phyloP scores from a whole-genome alignment of 495 filamentous ascomycete species.

The Trichocladium uniseriatum region DNA sequence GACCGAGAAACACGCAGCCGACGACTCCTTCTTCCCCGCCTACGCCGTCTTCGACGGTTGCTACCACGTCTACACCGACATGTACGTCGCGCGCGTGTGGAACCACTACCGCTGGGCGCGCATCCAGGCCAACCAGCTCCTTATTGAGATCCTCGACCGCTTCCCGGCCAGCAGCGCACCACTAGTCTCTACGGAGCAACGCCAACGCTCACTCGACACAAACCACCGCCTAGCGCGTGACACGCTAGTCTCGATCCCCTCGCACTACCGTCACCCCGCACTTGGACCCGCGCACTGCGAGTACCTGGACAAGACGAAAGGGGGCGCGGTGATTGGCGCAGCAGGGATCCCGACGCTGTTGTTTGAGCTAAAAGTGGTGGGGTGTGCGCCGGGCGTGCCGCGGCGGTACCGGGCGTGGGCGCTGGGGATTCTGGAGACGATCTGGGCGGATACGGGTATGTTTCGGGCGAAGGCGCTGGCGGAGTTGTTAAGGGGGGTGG shows the following conservation, averaged over 20 bases:
- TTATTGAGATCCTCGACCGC: constrained; percentile 27
- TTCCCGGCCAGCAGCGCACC: constrained; percentile 30
- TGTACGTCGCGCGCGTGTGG: constrained; percentile 50
- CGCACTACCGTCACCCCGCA: constrained; percentile 38
- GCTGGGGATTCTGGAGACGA: constrained; percentile 27
- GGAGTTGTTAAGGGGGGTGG: constrained; percentile 22
- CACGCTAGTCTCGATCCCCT: constrained; percentile 33
- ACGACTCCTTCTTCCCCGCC: constrained; percentile 28
- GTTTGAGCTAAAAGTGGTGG: constrained; percentile 34
- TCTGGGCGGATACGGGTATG: constrained; percentile 41
- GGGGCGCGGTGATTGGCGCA: constrained; percentile 34
- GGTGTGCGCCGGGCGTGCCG: constrained; percentile 35
- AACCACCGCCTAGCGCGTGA: constrained; percentile 32
- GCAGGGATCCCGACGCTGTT: constrained; percentile 35
- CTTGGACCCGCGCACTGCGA: constrained; percentile 20
- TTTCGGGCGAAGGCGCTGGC: constrained; percentile 30
- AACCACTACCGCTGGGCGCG: constrained; percentile 56
- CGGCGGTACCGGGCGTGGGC: constrained; percentile 30
- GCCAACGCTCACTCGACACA: constrained; percentile 21
- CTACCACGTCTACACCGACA: constrained; percentile 51
- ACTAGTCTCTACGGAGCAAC: too few relatives aligned
- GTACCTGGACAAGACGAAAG: constrained; percentile 29
- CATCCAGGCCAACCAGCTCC: constrained; percentile 47
- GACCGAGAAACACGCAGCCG: constrained; percentile 12
- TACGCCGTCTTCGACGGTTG: constrained; percentile 43